A percentile compares a stretch with the other conserved stretches of the same genome.
phyloP scores from a whole-genome alignment of 2,329 filamentous ascomycete species.

The Aspergillus uvarum region DNA sequence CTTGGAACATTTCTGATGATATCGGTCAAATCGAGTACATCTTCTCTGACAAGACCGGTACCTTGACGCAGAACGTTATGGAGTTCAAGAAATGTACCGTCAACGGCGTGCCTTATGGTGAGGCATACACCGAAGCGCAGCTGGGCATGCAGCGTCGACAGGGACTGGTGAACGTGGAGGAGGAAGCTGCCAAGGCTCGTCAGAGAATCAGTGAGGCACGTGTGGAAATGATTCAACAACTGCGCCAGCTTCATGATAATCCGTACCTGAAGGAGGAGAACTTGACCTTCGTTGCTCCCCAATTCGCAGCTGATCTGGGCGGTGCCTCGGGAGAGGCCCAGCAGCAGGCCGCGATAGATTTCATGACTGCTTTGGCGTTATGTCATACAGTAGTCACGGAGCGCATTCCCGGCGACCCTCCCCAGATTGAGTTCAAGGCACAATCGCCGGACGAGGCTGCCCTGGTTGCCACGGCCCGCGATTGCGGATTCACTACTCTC shows the following conservation, averaged over 20 bases:
- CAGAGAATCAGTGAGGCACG: constrained; percentile 3
- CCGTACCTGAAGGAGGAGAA: constrained; percentile 4
- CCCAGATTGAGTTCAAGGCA: constrained; percentile 8
- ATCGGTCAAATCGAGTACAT: constrained; percentile 94
- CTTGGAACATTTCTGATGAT: constrained; percentile 6
- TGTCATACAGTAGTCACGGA: constrained; percentile 8
- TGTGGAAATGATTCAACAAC: constrained; percentile 3
- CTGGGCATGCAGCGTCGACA: constrained; percentile 7
- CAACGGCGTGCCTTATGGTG: constrained; percentile 3
- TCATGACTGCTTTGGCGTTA: constrained; percentile 1
- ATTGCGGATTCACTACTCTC: constrained; percentile 1
- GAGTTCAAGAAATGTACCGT: constrained; percentile 86
- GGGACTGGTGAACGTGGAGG: constrained; percentile 3
- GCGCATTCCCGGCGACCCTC: constrained; percentile 3
- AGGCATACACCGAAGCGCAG: constrained; percentile 4
- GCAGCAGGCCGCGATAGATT: not conserved
- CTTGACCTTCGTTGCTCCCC: constrained; percentile 2
- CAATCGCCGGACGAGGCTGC: constrained; percentile 6
- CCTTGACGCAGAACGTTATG: constrained; percentile 88
- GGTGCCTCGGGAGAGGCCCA: constrained; percentile 3
- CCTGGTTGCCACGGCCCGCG: constrained; percentile 5
- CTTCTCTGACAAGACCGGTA: constrained; percentile 91
- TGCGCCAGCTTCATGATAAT: constrained; percentile 7
- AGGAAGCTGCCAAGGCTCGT: constrained; percentile 7
- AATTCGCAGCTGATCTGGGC: constrained; percentile 1